Base-by-base conservation (phyloP, 306 rosid genomes). In the Trichosanthes truncata region DNA sequence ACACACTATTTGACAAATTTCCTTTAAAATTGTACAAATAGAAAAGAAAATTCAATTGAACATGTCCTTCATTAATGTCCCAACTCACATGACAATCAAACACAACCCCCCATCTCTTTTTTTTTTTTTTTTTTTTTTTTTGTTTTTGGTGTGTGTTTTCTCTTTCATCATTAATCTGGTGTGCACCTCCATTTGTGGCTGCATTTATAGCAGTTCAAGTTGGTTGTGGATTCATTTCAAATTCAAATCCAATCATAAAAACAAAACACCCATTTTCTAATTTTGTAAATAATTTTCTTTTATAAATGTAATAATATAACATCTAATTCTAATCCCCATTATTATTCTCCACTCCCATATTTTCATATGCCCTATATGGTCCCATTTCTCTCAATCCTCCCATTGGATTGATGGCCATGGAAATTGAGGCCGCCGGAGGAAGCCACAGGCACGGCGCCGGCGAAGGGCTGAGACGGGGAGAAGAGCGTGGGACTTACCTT, bases 401-500 rank as follows among this genome's bases (percentile, higher is more conserved):
- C 21, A 23, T 12, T 12, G 7, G 3, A 25, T 25, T 60, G 1
- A 18, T n/a, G 3, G 1, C 17, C 4, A 90, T 90, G 94, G 94
- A 90, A 83, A 90, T 90, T 62, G 90, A 90, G 73, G 71, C 56
- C 2, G 79, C 80, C 41, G 63, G 78, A 26, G 63, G 72, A 45
- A 81, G 77, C 75, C 72, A 61, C 1, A 17, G 18, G 72, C 78
- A 71, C 18, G 53, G 53, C 55, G 73, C 74, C 61, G 43, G 36
- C 3, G 84, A 18, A 15, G 65, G 2, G 3, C 13, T 51, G 49
- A 68, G 72, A n/a, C 67, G 67, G 3, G 95, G 97, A 7, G 77
- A 81, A 35, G 78, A 81, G 21, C 87, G 93, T 29, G 97, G 98
- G 53, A 84, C 88, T 17, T 94, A 80, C 79, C 85, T 94, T 82